A percentile compares a stretch with the other conserved stretches of the same genome.
phyloP scores from a whole-genome alignment of 352 stramenopile genomes.

The Achlya hypogyna region DNA sequence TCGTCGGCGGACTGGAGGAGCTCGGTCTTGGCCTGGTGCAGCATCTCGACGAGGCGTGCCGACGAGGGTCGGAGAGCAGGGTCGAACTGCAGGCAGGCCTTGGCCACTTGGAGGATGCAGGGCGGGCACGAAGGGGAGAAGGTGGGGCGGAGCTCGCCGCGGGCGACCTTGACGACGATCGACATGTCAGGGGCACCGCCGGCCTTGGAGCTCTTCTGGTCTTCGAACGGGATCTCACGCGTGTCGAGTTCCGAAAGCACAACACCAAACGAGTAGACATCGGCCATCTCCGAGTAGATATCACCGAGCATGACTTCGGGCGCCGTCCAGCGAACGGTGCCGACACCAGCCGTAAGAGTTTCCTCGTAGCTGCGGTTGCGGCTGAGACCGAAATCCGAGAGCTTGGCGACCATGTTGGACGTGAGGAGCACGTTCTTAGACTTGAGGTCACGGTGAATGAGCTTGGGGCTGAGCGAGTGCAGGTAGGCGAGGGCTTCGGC shows the following conservation, averaged over 20 bases:
- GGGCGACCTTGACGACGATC: conserved; percentile 72
- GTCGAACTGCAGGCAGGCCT: conserved; percentile 79
- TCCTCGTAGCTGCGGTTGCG: conserved; percentile 80
- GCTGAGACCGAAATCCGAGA: conserved; percentile 77
- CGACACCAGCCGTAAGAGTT: conserved; percentile 71
- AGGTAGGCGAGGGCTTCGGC: conserved; percentile 74
- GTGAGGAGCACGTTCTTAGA: conserved; percentile 76
- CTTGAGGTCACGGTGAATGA: conserved; percentile 82
- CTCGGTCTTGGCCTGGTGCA: conserved; percentile 42
- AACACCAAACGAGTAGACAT: conserved; percentile 85
- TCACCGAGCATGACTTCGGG: conserved; percentile 83
- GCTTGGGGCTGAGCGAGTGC: conserved; percentile 70
- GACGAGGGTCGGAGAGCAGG: conserved; percentile 65
- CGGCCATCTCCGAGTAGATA: conserved; percentile 78
- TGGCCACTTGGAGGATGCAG: conserved; percentile 61
- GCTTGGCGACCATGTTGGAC: conserved; percentile 67
- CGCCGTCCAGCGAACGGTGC: conserved; percentile 78
- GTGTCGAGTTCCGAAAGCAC: conserved; percentile 81
- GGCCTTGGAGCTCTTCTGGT: conserved; percentile 60
- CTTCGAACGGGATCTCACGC: conserved; percentile 80
- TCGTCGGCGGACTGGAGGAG: neutral
- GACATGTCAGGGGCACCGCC: conserved; percentile 62
- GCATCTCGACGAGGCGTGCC: conserved; percentile 63
- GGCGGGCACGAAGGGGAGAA: conserved; percentile 40
- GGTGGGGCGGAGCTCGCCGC: conserved; percentile 67